Evolutionary conservation across 805 yeast species (phyloP), one percentile per base, ranked within the genome.

Genomic region (Blastobotrys americana): DNA sequence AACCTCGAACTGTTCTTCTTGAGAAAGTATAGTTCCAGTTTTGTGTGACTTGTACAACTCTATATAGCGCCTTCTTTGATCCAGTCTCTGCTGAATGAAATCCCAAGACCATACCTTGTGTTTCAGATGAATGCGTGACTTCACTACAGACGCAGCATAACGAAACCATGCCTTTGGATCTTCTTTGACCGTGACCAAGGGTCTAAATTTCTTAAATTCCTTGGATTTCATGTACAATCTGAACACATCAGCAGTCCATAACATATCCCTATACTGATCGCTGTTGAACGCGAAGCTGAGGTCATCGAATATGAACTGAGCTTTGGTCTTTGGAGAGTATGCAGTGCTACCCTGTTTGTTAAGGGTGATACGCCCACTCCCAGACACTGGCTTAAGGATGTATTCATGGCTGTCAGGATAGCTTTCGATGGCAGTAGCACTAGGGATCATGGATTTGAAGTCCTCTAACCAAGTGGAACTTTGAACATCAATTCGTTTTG

Each of bases 91-190:
- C 39, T 76, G 74, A 53, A 90, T 77, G 56, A 76, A 76, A 3
- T 74, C 93, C 98, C 98, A 94, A 28, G 87, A 79, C 94, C 96
- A 85, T 55, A 76, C 77, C 54, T 79, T 74, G 58, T 84, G 78
- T 55, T 74, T 77, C 47, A 86, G 93, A 55, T 84, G 95, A 34
- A 93, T 80, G 58, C 88, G 96, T 46, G 78, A 70, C 37, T 77
- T 64, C 2, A 93, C 84, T 17, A 85, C 80, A n/a, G 73, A 64
- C 1, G 85, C 90, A 4, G 93, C 83, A 60, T 85, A 93, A 48
- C 68, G 61, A 55, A 93, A 77, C 98, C 98, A 93, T 33, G 74
- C 80, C 39, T 61, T 67, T 0, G 97, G 95, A 51, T 80, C 74
- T 34, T 86, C 86, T 31, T 55, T 52, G 15, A 63, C 64, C 13